Conservation (phyloP, 345 rosid genomes). For the Zanthoxylum bungeanum region DNA sequence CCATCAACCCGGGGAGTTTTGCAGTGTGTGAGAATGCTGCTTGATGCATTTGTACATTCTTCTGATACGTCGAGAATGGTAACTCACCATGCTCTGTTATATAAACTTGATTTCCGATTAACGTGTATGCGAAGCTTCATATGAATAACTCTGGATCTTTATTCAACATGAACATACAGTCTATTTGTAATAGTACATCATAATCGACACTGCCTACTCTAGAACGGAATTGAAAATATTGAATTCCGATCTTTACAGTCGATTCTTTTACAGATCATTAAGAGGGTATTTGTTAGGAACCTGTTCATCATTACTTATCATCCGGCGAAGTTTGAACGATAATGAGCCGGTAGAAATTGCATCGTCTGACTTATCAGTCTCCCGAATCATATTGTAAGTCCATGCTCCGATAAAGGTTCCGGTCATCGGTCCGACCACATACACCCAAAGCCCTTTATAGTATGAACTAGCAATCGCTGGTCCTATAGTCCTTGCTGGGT, state of each 20-base stretch:
- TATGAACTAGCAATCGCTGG: constrained; percentile 47
- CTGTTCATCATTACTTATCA: constrained; percentile 15
- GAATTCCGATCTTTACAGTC: background rate
- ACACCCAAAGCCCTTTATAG: constrained; percentile 51
- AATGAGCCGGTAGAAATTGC: constrained; percentile 24
- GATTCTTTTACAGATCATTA: background rate
- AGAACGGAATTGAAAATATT: background rate
- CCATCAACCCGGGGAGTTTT: constrained; percentile 87
- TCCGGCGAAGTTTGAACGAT: constrained; percentile 25
- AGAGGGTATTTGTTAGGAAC: constrained; percentile 16
- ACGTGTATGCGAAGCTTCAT: background rate
- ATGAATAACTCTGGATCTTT: background rate
- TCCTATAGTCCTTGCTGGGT: constrained; percentile 56
- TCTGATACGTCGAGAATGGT: background rate
- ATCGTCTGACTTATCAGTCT: constrained; percentile 18
- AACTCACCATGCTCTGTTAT: background rate
- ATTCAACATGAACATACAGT: background rate
- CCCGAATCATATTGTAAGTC: constrained; percentile 34
- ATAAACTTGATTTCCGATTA: background rate
- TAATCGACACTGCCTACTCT: background rate
- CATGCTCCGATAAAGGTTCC: constrained; percentile 45
- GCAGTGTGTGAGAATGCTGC: constrained; percentile 62
- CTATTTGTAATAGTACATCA: background rate
- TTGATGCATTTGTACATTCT: constrained; percentile 10
- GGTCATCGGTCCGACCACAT: constrained; percentile 40